Conservation (phyloP, 495 filamentous ascomycete species). For the Podospora pseudopauciseta region DNA sequence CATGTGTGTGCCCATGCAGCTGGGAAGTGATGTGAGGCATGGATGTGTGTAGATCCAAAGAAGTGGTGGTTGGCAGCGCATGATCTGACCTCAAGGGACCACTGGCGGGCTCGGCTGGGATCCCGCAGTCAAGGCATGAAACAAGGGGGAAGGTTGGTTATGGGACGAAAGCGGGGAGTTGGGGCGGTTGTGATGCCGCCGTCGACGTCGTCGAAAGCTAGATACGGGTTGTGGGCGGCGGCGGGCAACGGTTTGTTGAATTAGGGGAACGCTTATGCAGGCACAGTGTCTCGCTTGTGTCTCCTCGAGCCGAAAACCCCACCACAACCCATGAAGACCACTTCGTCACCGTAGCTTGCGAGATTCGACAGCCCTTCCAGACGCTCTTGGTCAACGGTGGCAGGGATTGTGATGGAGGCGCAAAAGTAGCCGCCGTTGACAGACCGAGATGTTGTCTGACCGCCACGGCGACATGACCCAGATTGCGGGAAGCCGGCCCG, state of each 20-base stretch:
- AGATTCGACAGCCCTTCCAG: slow-evolving; percentile 1
- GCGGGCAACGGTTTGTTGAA: slow-evolving; percentile 6
- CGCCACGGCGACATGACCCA: neutral
- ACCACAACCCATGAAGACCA: slow-evolving; percentile 14
- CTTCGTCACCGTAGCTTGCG: neutral
- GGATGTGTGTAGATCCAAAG: slow-evolving; percentile 7
- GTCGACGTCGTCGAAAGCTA: neutral
- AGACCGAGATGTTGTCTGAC: neutral
- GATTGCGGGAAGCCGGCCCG: slow-evolving; percentile 5
- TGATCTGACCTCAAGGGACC: neutral
- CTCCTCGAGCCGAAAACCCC: neutral
- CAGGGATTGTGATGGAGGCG: slow-evolving; percentile 3
- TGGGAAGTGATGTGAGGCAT: slow-evolving; percentile 15
- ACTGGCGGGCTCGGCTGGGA: neutral
- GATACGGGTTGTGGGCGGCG: slow-evolving; percentile 1
- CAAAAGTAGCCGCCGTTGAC: neutral
- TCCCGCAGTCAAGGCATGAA: neutral
- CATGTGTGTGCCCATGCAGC: slow-evolving; percentile 4
- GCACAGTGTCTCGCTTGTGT: slow-evolving; percentile 18
- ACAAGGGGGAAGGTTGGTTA: neutral
- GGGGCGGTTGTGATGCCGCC: slow-evolving; percentile 11
- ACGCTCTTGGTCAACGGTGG: slow-evolving; percentile 1
- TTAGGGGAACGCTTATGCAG: slow-evolving; percentile 15
- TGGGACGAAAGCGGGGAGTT: slow-evolving; percentile 7
- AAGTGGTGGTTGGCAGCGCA: slow-evolving; percentile 5